Conservation (phyloP, 2,329 filamentous ascomycete species). For the Scorias spongiosa region DNA sequence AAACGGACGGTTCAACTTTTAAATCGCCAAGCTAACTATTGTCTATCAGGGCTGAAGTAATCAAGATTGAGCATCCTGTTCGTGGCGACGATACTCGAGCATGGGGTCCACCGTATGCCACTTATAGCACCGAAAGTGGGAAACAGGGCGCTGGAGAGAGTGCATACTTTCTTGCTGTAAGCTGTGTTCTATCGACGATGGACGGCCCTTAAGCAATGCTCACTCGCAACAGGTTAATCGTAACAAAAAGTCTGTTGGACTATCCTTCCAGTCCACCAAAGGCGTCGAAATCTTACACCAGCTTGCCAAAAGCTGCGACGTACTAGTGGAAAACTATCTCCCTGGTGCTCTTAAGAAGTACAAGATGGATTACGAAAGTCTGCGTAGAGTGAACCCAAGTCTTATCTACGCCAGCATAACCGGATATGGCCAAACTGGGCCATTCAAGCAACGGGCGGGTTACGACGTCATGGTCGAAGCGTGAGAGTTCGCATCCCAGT, state of each 20-base stretch:
- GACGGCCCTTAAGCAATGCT: not conserved
- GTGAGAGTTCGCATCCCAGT: slow-evolving; percentile 13
- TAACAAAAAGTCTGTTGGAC: slow-evolving; percentile 86
- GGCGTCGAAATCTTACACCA: slow-evolving; percentile 80
- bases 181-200: slow-evolving; percentile 8
- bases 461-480: slow-evolving; percentile 99
- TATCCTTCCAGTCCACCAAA: slow-evolving; percentile 75
- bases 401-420: slow-evolving; percentile 95
- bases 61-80: slow-evolving; percentile 90
- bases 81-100: slow-evolving; percentile 87
- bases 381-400: slow-evolving; percentile 66
- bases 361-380: slow-evolving; percentile 67
- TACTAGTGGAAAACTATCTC: slow-evolving; percentile 93
- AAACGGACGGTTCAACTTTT: slow-evolving; percentile 3
- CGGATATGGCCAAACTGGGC: slow-evolving; percentile 89
- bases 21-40: not conserved
- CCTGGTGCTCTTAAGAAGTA: slow-evolving; percentile 85
- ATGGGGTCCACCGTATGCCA: slow-evolving; percentile 90
- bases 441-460: slow-evolving; percentile 71
- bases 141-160: slow-evolving; percentile 64
- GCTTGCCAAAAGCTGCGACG: slow-evolving; percentile 70
- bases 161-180: slow-evolving; percentile 82
- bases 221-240: slow-evolving; percentile 61
- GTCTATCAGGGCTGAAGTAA: slow-evolving; percentile 64
- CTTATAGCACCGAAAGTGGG: slow-evolving; percentile 43